phyloP scores from a whole-genome alignment of 306 rosid species.

The Vachellia collinsii region DNA sequence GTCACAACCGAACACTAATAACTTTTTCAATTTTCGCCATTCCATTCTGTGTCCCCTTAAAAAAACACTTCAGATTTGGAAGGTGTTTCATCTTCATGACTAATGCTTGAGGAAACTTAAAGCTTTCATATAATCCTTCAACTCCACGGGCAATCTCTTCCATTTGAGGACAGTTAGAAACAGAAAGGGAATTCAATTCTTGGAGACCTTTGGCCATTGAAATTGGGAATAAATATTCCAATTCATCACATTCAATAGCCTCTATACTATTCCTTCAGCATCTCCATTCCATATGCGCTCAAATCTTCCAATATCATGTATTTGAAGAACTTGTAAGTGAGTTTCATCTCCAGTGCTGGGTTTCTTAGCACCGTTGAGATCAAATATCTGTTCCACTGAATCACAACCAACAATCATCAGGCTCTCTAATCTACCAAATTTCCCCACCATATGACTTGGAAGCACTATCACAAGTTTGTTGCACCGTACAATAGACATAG shows the following conservation, averaged over 20 bases:
- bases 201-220: background rate
- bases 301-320: background rate
- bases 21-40: background rate
- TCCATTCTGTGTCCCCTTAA: background rate
- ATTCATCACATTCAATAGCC: background rate
- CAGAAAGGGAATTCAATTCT: background rate
- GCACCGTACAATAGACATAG: conserved; percentile 9
- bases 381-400: background rate
- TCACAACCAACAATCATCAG: background rate
- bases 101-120: background rate
- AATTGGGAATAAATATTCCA: conserved; percentile 30
- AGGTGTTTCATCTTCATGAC: background rate
- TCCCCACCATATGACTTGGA: background rate
- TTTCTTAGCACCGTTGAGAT: background rate
- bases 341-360: background rate
- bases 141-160: background rate
- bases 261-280: background rate
- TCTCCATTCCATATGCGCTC: conserved; percentile 30
- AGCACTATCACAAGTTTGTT: background rate
- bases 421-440: background rate
- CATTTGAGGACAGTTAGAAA: background rate
- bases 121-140: background rate
- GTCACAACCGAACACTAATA: background rate
- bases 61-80: conserved; percentile 6
- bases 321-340: background rate